Evolutionary conservation across 768 basidiomycete genomes (phyloP).

Genomic region (Lactifluus volemus): DNA sequence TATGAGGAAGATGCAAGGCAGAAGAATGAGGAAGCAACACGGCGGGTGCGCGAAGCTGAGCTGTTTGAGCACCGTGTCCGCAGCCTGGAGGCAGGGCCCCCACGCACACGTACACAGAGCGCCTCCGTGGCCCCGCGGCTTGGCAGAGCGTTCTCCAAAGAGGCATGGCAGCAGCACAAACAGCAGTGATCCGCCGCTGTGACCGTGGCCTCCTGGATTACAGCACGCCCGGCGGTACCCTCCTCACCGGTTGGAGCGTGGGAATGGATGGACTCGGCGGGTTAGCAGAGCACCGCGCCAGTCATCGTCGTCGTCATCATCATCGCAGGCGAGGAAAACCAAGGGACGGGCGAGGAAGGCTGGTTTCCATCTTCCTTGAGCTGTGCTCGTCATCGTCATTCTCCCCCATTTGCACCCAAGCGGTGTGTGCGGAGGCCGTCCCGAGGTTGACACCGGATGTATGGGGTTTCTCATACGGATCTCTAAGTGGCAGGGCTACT

Average conservation of each 20-base stretch:
- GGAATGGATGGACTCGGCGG: not conserved
- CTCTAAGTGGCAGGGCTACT: constrained; percentile 5
- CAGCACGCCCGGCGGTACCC: not conserved
- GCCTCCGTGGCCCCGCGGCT: constrained; percentile 1
- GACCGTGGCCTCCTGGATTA: not conserved
- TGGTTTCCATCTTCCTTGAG: constrained; percentile 7
- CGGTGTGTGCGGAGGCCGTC: not conserved
- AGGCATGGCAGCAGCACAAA: not conserved
- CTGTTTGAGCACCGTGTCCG: constrained; percentile 7
- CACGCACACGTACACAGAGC: not conserved
- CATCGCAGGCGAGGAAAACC: not conserved
- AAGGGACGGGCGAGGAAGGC: not conserved
- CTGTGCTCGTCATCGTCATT: constrained; percentile 8
- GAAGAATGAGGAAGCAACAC: constrained; percentile 11
- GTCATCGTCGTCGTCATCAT: not conserved
- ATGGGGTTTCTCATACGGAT: not conserved
- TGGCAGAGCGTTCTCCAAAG: not conserved
- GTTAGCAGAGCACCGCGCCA: constrained; percentile 3
- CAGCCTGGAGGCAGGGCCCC: not conserved
- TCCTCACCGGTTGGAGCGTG: not conserved
- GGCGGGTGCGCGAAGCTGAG: constrained; percentile 7
- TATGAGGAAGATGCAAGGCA: constrained; percentile 10
- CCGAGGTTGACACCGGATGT: not conserved
- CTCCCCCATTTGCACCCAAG: not conserved
- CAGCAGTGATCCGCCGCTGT: not conserved